phyloP scores from a whole-genome alignment of 495 filamentous ascomycete genomes.

The Melanomma pulvis-pyrius region DNA sequence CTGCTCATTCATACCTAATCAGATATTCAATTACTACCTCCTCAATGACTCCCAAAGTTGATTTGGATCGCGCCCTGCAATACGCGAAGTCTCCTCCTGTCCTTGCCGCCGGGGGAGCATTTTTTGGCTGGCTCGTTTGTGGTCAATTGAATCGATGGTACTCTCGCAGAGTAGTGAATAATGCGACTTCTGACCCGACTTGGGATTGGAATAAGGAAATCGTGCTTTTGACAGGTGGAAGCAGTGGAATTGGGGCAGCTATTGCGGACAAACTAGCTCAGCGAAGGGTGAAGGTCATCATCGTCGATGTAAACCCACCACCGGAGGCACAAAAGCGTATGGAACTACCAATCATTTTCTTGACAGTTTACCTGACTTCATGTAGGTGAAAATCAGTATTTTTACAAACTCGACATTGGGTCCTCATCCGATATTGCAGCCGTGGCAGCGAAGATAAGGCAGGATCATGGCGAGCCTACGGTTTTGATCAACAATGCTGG shows the following conservation, averaged over 20 bases:
- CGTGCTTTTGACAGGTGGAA: slow-evolving; percentile 59
- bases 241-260: slow-evolving; percentile 57
- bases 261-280: slow-evolving; percentile 51
- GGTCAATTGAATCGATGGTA: slow-evolving; percentile 44
- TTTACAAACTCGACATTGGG: slow-evolving; percentile 55
- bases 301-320: slow-evolving; percentile 31
- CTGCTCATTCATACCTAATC: too few relatives aligned
- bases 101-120: too few relatives aligned
- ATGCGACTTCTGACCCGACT: slow-evolving; percentile 46
- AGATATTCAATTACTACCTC: too few relatives aligned
- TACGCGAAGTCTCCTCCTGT: too few relatives aligned
- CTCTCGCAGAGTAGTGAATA: slow-evolving; percentile 52
- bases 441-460: slow-evolving; percentile 47
- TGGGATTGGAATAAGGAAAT: slow-evolving; percentile 52
- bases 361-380: neutral
- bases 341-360: too few relatives aligned
- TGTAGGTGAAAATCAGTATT: neutral
- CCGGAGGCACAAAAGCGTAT: neutral
- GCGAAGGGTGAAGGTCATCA: slow-evolving; percentile 52
- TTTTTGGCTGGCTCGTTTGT: neutral
- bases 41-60: too few relatives aligned
- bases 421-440: slow-evolving; percentile 48
- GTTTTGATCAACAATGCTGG: slow-evolving; percentile 60
- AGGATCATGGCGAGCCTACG: slow-evolving; percentile 47
- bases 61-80: too few relatives aligned